These are phyloP conservation scores for Acanthamoeba sp. DNA, from an alignment of 208 protist genomes.

Conservation along the genomic window DNA sequence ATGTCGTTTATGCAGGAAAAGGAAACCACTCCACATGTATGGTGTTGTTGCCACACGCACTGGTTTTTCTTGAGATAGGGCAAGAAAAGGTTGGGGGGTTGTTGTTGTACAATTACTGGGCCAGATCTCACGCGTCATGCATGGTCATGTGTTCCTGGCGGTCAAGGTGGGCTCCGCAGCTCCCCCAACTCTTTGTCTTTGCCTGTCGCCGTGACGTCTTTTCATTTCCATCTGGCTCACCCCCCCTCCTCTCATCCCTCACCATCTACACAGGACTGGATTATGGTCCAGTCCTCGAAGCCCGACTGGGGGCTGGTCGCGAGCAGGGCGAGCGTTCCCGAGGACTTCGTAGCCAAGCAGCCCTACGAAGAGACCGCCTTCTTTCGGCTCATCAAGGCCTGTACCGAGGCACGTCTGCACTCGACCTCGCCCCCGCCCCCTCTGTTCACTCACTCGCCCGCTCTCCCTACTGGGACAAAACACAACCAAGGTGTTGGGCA, in stretches of 20 bases:
- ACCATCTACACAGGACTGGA: background rate
- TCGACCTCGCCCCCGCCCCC: background rate
- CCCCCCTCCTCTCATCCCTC: background rate
- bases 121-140: too few relatives aligned
- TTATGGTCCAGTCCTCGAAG: background rate
- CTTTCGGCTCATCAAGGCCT: constrained; percentile 21
- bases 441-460: too few relatives aligned
- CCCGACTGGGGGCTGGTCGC: background rate
- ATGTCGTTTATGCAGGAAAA: too few relatives aligned
- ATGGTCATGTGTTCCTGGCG: background rate
- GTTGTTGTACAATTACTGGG: too few relatives aligned
- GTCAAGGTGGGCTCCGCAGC: background rate
- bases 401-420: background rate
- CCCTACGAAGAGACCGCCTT: background rate
- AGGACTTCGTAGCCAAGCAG: constrained; percentile 11
- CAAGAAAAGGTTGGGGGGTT: too few relatives aligned
- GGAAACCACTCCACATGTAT: too few relatives aligned
- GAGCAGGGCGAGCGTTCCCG: background rate
- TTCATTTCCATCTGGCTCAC: background rate
- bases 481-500: constrained; percentile 7
- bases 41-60: too few relatives aligned
- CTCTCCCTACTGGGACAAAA: too few relatives aligned
- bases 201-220: too few relatives aligned
- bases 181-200: background rate
- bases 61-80: too few relatives aligned